phyloP scores from a whole-genome alignment of 2,329 filamentous ascomycete genomes.

The Fusarium fracticaudum region DNA sequence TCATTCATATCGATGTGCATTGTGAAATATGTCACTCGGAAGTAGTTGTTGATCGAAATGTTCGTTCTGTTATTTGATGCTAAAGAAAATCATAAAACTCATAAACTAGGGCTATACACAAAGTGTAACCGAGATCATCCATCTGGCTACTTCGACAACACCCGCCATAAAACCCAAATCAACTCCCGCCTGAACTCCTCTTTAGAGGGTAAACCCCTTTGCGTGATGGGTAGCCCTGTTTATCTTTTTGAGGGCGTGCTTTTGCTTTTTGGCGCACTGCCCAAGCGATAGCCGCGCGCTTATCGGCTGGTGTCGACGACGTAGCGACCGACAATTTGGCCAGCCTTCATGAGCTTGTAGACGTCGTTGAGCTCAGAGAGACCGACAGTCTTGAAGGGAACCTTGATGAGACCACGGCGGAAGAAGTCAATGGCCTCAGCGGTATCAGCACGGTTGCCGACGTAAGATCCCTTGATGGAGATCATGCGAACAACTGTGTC shows the following conservation, averaged over 20 bases:
- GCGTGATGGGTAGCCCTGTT: conserved; percentile 34
- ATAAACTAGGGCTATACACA: conserved; percentile 38
- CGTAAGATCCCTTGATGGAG: conserved; percentile 90
- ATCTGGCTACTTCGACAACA: conserved; percentile 40
- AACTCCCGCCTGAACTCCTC: conserved; percentile 44
- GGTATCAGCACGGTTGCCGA: conserved; percentile 89
- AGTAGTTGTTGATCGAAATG: conserved; percentile 24
- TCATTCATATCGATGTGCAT: too few species aligned
- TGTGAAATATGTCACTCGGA: neutral
- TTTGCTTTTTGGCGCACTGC: conserved; percentile 11
- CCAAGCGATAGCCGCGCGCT: conserved; percentile 33
- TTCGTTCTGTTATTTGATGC: conserved; percentile 39
- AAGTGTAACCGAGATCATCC: conserved; percentile 33
- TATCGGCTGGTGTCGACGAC: conserved; percentile 79
- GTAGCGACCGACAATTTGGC: conserved; percentile 80
- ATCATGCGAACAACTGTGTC: conserved; percentile 91
- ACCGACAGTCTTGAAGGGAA: conserved; percentile 86
- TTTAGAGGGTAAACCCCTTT: conserved; percentile 36
- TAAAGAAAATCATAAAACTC: conserved; percentile 42
- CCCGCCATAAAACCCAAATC: conserved; percentile 39
- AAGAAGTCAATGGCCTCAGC: conserved; percentile 93
- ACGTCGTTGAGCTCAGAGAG: conserved; percentile 82
- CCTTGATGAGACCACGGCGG: conserved; percentile 82
- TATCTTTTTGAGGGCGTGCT: conserved; percentile 16
- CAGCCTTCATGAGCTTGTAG: conserved; percentile 78